Evolutionary conservation across 306 rosid genomes (phyloP), one percentile per base, ranked within the genome.

Genomic region (Senna tora): DNA sequence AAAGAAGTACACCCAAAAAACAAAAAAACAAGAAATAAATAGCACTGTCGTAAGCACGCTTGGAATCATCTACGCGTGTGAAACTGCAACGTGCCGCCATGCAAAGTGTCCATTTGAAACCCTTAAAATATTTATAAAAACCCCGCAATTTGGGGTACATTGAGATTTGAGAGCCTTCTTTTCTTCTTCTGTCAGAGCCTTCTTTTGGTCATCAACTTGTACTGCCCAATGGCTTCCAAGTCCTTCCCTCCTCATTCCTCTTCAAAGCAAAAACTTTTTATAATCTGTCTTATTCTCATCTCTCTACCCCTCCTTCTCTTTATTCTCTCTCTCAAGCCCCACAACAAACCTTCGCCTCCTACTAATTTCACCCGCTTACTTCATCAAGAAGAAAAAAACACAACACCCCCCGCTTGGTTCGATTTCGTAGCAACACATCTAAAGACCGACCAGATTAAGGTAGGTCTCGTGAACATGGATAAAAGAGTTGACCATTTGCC

Each of bases 401-500:
- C 45, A 49, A 62, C n/a, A 36, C 46, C 81, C 38, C 54, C 82
- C 5, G 16, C 36, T 12, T 73, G 84, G 85, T 70, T 83, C 54
- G 41, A 69, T 43, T 10, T 75, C 73, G 53, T 87, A 46, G 83
- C 55, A 41, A 65, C 70, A 41, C 43, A 17, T 28, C 32, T 77
- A 13, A 52, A 34, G 4, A 59, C 66, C n/a, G 60, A 21, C 9
- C 73, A 57, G 9, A 53, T 82, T 7, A 87, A 59, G 73, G 67
- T 84, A 5, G 91, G 89, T 10, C 60, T 90, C 21, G 88, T 90
- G 54, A 87, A 87, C 21, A 17, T 86, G 7, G 75, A 76, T 1
- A 33, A 51, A 54, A 16, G 53, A 16, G 22, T 20, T 4, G 67
- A 70, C 3, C 78, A 79, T 5, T 64, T 72, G 36, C 19, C 28